Base-by-base conservation (phyloP, 2,329 filamentous ascomycete species). In the Fusarium pininemorale region DNA sequence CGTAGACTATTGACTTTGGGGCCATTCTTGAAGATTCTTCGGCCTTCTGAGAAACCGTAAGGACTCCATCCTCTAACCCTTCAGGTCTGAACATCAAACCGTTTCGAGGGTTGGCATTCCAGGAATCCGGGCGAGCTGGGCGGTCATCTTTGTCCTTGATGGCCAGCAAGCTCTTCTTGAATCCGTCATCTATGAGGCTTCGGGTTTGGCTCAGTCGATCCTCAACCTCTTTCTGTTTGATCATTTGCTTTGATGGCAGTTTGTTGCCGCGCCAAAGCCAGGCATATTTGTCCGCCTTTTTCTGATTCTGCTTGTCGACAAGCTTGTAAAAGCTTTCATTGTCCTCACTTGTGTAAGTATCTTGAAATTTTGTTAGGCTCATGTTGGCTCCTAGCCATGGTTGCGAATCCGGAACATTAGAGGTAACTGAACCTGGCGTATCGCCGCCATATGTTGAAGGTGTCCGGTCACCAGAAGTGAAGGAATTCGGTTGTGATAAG, bases 251-350 rank as follows among this genome's bases (percentile, higher is more conserved):
- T n/a, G 91, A 92, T 39, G 84, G 93, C 82, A 98, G 89, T 80
- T 96, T 96, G 83, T 98, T 98, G 35, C 91, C 93, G 15, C 90
- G 89, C 91, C 95, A 97, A 51, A 98, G 86, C 93, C 96, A 98
- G 3, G 91, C 91, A 79, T 98, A 93, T 78, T 96, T 97, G 78
- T 95, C 92, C 1, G 93, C 92, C 57, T 88, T 90, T 81, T 95
- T 96, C 70, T 91, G 88, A 79, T 98, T 99, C 79, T 98, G 94
- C 78, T 92, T 93, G 83, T 99, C 96, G 35, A 98, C 86, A 4
- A 99, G 87, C 77, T 92, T 93, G 82, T 98, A 97, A 85, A 99
- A 98, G 77, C 94, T 97, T 80, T 98, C 96, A 80, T 98, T 98
- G 81, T 99, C 96, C 82, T 99, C 96, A 79, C 94, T 98, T 3